Percentiles rank a stretch among this genome's conserved stretches.
Evolutionary conservation across 2,329 filamentous ascomycete species (phyloP).

Genomic region (Xylaria sp.): DNA sequence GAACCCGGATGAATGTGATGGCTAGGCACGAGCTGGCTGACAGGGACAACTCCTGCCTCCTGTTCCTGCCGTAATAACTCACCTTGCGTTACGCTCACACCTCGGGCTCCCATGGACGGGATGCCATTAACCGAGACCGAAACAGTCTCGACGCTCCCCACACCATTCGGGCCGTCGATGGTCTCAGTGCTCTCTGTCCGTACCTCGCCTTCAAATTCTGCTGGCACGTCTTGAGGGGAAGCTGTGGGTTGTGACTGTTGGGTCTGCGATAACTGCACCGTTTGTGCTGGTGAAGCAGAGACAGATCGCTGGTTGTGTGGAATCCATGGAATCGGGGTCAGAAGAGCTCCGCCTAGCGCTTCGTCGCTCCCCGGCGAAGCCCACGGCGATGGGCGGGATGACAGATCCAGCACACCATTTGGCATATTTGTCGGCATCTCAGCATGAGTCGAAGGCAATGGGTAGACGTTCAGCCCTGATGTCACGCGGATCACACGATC

Average conservation of each 20-base stretch:
- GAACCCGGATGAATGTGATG: constrained; percentile 48
- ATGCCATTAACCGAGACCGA: constrained; percentile 79
- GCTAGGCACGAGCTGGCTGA: constrained; percentile 66
- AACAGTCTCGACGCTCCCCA: constrained; percentile 83
- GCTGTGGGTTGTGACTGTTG: constrained; percentile 38
- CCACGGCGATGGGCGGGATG: constrained; percentile 52
- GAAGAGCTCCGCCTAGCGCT: constrained; percentile 85
- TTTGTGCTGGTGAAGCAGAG: constrained; percentile 38
- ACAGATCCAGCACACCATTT: constrained; percentile 71
- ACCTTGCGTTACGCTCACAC: constrained; percentile 77
- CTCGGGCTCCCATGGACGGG: constrained; percentile 63
- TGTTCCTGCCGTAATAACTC: constrained; percentile 89
- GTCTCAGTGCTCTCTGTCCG: constrained; percentile 82
- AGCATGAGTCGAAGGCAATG: constrained; percentile 75
- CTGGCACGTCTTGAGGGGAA: constrained; percentile 46
- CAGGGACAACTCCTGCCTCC: constrained; percentile 80
- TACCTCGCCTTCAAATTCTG: constrained; percentile 68
- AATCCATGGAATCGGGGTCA: constrained; percentile 96
- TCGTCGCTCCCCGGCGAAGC: constrained; percentile 81
- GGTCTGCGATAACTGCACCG: constrained; percentile 16
- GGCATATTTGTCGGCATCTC: constrained; percentile 65
- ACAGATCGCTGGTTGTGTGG: constrained; percentile 46
- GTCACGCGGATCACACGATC: constrained; percentile 93
- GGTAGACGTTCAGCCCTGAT: constrained; percentile 82
- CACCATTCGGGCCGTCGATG: constrained; percentile 82